Evolutionary conservation across 768 basidiomycete genomes (phyloP), one percentile per base, ranked within the genome.

Genomic region (Hebeloma cylindrosporum): DNA sequence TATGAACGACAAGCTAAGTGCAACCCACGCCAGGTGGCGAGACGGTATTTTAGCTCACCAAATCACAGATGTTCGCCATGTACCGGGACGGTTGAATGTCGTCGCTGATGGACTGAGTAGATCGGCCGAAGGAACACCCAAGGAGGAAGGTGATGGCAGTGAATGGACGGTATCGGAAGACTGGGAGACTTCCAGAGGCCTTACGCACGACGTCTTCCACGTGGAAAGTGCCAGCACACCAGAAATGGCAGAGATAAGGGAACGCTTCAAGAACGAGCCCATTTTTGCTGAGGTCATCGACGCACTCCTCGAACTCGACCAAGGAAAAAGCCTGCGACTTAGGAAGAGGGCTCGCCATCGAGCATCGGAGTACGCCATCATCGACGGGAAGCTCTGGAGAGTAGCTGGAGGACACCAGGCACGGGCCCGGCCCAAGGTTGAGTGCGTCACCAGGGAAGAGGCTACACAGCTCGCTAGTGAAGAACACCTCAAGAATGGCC

Each of bases 11-110:
- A 58, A 47, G 25, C 50, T 64, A 8, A 61, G 45, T 25, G 48
- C 59, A 1, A 60, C 62, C 10, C 69, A 69, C 43, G 61, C 63
- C 6, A 47, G 63, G 0, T 71, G 67, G 69, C 34, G 57, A 9
- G 68, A 72, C 29, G 56, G 64, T 1, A 51, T 72, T 0, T 25
- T 68, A 0, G 51, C 46, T 1, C 45, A 66, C 45, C 23, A 62
- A 13, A 62, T 62, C 16, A 35, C 53, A 0, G 58, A 62, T 37
- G 56, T 64, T 1, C 60, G 49, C 3, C 57, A 56, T 23, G 9
- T 23, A 7, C 49, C 54, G 16, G 52, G 54, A 11, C 17, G 13
- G 8, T 21, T 50, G 13, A 58, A 58, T 28, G 29, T 47, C 1
- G 50, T 62, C 0, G 63, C 62, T 10, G 67, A 70, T 37, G 60